phyloP scores from a whole-genome alignment of 2,329 filamentous ascomycete genomes.

The Aspergillus nomiae region DNA sequence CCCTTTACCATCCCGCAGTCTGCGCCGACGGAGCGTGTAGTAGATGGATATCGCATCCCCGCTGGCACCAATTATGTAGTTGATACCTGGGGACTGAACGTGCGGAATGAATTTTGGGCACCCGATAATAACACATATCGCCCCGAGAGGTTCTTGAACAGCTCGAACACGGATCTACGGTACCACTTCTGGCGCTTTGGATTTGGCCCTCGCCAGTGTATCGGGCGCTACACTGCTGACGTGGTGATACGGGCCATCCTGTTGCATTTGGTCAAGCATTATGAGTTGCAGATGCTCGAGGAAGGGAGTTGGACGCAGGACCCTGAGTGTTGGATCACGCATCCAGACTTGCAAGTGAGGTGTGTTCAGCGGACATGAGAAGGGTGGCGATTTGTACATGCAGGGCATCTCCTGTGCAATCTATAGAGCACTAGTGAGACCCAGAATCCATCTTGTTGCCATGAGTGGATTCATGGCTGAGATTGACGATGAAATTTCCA shows the following conservation, averaged over 20 bases:
- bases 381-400: too few relatives aligned
- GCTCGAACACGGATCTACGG: constrained; percentile 16
- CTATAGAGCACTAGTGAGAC: too few relatives aligned
- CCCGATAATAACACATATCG: constrained; percentile 37
- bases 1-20: constrained; percentile 48
- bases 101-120: constrained; percentile 37
- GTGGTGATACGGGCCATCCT: constrained; percentile 31
- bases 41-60: constrained; percentile 41
- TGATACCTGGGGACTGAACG: constrained; percentile 1
- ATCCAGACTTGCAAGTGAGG: constrained; percentile 10
- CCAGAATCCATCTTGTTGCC: too few relatives aligned
- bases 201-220: constrained; percentile 48
- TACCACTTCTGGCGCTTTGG: constrained; percentile 51
- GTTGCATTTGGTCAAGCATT: constrained; percentile 14
- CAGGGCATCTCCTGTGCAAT: too few relatives aligned
- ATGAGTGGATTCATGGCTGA: too few relatives aligned
- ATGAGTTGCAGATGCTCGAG: constrained; percentile 9
- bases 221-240: constrained; percentile 47
- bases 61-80: constrained; percentile 34
- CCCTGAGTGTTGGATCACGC: constrained; percentile 12
- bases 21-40: constrained; percentile 35
- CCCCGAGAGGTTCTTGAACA: constrained; percentile 27
- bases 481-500: too few relatives aligned
- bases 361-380: constrained; percentile 1
- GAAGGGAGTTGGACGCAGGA: constrained; percentile 6